Percentiles rank a stretch among this genome's conserved stretches.
phyloP scores from a whole-genome alignment of 2,329 filamentous ascomycete genomes.

The Colletotrichum salicis region DNA sequence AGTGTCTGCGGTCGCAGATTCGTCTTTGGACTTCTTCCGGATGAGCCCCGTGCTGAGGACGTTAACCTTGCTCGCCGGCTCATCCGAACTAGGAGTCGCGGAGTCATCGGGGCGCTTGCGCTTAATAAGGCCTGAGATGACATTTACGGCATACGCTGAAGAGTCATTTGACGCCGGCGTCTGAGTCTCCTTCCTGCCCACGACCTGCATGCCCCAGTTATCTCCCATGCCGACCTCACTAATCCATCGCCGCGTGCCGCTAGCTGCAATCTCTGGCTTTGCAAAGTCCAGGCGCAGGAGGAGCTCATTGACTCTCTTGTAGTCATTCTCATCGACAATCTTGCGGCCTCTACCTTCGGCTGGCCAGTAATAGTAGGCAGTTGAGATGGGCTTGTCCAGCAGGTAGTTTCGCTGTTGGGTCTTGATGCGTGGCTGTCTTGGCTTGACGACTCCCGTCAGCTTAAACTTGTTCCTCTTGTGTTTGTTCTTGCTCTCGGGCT shows the following conservation, averaged over 20 bases:
- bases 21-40: slow-evolving; percentile 66
- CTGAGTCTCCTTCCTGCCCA: slow-evolving; percentile 52
- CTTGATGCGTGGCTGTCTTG: slow-evolving; percentile 74
- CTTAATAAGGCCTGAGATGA: slow-evolving; percentile 61
- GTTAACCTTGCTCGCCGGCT: slow-evolving; percentile 49
- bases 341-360: slow-evolving; percentile 69
- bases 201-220: slow-evolving; percentile 62
- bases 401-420: slow-evolving; percentile 63
- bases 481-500: slow-evolving; percentile 39
- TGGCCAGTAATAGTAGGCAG: slow-evolving; percentile 75
- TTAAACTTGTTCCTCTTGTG: slow-evolving; percentile 59
- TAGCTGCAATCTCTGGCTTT: slow-evolving; percentile 68
- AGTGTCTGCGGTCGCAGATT: neutral
- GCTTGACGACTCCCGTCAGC: slow-evolving; percentile 68
- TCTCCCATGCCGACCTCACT: slow-evolving; percentile 69
- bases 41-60: slow-evolving; percentile 61
- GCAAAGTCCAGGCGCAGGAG: slow-evolving; percentile 80
- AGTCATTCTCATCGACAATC: slow-evolving; percentile 71
- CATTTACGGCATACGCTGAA: slow-evolving; percentile 49
- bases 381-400: slow-evolving; percentile 60
- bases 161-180: slow-evolving; percentile 20
- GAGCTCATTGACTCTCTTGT: slow-evolving; percentile 75
- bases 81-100: slow-evolving; percentile 7
- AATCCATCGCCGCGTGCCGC: slow-evolving; percentile 77
- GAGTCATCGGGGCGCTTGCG: slow-evolving; percentile 52